Evolutionary conservation across 2,329 filamentous ascomycete genomes (phyloP).

Genomic region (Nemania abortiva): DNA sequence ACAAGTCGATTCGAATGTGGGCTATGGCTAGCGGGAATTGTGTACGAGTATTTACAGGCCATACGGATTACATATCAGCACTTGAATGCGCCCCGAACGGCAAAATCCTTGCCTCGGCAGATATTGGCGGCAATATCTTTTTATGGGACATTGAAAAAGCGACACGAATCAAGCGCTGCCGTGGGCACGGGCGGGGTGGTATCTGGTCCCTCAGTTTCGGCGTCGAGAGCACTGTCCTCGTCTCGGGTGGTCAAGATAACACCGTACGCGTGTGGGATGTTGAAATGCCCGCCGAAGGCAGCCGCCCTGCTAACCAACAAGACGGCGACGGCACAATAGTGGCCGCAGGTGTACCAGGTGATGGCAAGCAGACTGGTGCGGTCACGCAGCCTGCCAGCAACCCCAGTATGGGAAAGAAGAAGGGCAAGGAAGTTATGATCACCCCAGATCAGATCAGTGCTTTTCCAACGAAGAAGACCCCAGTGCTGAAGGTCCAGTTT

Average conservation of each 20-base stretch:
- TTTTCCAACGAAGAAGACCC: conserved; percentile 95
- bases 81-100: conserved; percentile 89
- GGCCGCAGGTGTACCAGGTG: conserved; percentile 55
- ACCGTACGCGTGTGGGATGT: conserved; percentile 97
- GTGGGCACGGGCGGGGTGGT: conserved; percentile 91
- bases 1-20: conserved; percentile 98
- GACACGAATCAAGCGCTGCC: conserved; percentile 88
- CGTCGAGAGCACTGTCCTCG: conserved; percentile 89
- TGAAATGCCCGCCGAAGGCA: conserved; percentile 74
- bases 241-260: conserved; percentile 90
- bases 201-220: conserved; percentile 95
- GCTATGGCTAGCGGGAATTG: conserved; percentile 87
- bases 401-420: conserved; percentile 70
- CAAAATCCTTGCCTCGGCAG: conserved; percentile 89
- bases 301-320: conserved; percentile 53
- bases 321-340: conserved; percentile 57
- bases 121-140: conserved; percentile 88
- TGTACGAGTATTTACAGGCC: conserved; percentile 91
- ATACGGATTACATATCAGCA: conserved; percentile 87
- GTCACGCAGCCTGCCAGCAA: conserved; percentile 50
- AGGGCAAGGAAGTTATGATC: conserved; percentile 89
- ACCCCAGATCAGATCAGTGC: conserved; percentile 94
- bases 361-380: conserved; percentile 54
- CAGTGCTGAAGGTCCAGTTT: conserved; percentile 92
- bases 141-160: conserved; percentile 95